phyloP scores from a whole-genome alignment of 768 basidiomycete species.

The Pisolithus marmoratus region DNA sequence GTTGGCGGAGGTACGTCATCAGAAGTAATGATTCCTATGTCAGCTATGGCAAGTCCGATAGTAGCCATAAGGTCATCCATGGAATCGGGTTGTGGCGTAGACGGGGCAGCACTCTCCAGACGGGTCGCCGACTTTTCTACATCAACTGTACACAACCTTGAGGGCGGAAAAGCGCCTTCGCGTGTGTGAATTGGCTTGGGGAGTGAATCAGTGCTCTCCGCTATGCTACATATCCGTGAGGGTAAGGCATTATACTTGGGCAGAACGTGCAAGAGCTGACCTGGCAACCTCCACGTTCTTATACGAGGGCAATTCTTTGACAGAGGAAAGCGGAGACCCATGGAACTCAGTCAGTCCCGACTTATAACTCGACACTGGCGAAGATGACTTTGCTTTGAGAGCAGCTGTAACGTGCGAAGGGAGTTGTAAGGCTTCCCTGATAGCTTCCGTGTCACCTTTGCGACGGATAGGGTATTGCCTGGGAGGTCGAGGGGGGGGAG shows the following conservation, averaged over 20 bases:
- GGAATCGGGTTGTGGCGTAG: conserved; percentile 23
- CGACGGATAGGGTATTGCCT: conserved; percentile 50
- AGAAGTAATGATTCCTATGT: conserved; percentile 31
- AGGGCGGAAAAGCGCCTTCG: conserved; percentile 66
- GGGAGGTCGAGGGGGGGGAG: conserved; percentile 57
- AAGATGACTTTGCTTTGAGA: conserved; percentile 23
- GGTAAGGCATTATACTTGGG: background rate
- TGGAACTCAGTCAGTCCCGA: conserved; percentile 24
- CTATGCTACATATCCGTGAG: conserved; percentile 5
- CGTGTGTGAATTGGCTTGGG: conserved; percentile 33
- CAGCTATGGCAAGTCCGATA: conserved; percentile 34
- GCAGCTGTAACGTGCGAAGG: conserved; percentile 48
- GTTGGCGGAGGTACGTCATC: conserved; percentile 33
- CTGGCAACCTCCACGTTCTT: conserved; percentile 8
- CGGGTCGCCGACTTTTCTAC: conserved; percentile 12
- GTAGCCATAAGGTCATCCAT: conserved; percentile 35
- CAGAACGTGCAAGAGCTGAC: conserved; percentile 10
- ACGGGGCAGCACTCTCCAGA: conserved; percentile 12
- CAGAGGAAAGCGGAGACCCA: conserved; percentile 8
- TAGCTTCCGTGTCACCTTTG: conserved; percentile 47
- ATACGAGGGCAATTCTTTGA: conserved; percentile 1
- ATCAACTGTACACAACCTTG: conserved; percentile 25
- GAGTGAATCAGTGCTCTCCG: conserved; percentile 19
- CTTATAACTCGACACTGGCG: conserved; percentile 14
- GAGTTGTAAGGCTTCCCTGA: conserved; percentile 56